These are phyloP conservation scores for Ceratocystis ficicola DNA, from an alignment of 2,329 filamentous ascomycete genomes.

Conservation along the genomic window DNA sequence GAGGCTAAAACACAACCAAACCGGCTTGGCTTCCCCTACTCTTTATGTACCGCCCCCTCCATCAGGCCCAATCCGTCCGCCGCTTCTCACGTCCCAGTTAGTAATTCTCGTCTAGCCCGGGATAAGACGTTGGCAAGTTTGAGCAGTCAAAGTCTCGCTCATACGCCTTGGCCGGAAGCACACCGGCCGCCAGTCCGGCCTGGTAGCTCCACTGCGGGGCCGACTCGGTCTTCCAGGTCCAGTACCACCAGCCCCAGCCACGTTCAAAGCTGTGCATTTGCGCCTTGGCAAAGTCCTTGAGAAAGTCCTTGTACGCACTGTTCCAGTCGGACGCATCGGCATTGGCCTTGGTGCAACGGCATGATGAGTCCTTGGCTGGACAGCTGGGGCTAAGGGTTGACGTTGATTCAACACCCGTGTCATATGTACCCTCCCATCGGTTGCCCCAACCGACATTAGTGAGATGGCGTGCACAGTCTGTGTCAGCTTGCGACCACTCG, in stretches of 20 bases:
- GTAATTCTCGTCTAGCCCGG: slow-evolving; percentile 36
- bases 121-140: slow-evolving; percentile 43
- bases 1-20: too few species aligned
- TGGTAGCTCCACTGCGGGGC: slow-evolving; percentile 89
- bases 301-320: slow-evolving; percentile 66
- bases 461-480: slow-evolving; percentile 75
- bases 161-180: slow-evolving; percentile 66
- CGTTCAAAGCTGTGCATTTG: slow-evolving; percentile 93
- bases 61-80: background rate
- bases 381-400: slow-evolving; percentile 61
- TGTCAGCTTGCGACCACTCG: slow-evolving; percentile 96
- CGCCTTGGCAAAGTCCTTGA: slow-evolving; percentile 82
- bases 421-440: slow-evolving; percentile 81
- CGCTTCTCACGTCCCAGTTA: background rate
- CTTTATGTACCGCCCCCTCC: background rate
- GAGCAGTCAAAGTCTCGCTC: slow-evolving; percentile 58
- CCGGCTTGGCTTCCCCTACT: too few species aligned
- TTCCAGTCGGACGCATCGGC: slow-evolving; percentile 57
- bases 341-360: slow-evolving; percentile 66
- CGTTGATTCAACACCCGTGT: slow-evolving; percentile 50
- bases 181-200: slow-evolving; percentile 61
- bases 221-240: slow-evolving; percentile 90
- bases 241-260: slow-evolving; percentile 97
- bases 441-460: slow-evolving; percentile 84
- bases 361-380: slow-evolving; percentile 52